Evolutionary conservation across 352 stramenopile species (phyloP), one percentile per base, ranked within the genome.

Genomic region (Phytophthora chlamydospora): DNA sequence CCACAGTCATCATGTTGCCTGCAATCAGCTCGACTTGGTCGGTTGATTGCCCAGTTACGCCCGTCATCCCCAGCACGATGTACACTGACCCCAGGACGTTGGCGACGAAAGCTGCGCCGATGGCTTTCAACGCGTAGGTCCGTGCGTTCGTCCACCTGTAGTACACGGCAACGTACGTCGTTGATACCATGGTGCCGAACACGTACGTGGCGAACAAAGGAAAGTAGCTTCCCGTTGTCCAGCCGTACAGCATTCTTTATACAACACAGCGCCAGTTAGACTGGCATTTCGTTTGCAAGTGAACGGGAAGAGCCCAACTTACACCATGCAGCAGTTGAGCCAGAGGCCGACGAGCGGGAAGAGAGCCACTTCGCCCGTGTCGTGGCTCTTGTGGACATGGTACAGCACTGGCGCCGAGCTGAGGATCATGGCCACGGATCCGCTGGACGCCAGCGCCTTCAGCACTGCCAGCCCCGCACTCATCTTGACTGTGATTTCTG

Each of bases 401-500:
- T 70, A 70, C n/a, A 78, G 60, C 10, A 62, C 64, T 39, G 66
- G 66, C 16, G 63, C 41, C 11, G 65, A 54, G 27, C 59, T 56
- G 12, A 83, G 61, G n/a, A 80, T 71, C 29, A 69, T 74, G 42
- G 52, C 60, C 11, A 80, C 64, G 7, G 73, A 78, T 34, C 58
- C 73, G 32, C 62, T 56, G 19, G 73, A 74, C 14, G 68, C 62
- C 55, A 78, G 34, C 8, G 58, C 44, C 47, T 81, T 68, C 24
- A 78, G 27, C 32, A 77, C 32, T 0, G 55, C 47, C 6, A 67
- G 48, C 4, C 66, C 60, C 13, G 38, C 49, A 29, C 50, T 66
- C 66, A 74, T 74, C n/a, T 54, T 54, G 46, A 43, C 27, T 27
- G 35, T 40, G 11, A 3, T 11, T 14, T 39, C 27, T n/a, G 34